Evolutionary conservation across 1,284 basidiomycete genomes (phyloP).

Genomic region (Trametes versicolor): DNA sequence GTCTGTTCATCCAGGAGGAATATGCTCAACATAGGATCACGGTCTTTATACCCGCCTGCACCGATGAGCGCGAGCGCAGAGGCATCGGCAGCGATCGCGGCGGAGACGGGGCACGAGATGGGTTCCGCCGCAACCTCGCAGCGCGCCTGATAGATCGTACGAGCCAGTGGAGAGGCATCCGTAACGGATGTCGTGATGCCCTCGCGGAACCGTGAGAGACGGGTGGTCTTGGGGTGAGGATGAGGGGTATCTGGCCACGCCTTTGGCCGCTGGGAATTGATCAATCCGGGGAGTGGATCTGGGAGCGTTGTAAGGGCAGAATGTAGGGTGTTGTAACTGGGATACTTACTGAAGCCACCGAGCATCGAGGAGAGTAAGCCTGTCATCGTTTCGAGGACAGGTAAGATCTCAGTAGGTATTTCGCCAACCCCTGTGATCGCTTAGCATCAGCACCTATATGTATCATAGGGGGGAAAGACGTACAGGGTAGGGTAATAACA

Average conservation of each 20-base stretch:
- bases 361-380: neutral
- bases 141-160: slow-evolving; percentile 48
- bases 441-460: neutral
- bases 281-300: neutral
- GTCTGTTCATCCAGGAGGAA: slow-evolving; percentile 38
- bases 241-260: slow-evolving; percentile 33
- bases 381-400: neutral
- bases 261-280: slow-evolving; percentile 3
- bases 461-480: neutral
- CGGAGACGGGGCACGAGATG: slow-evolving; percentile 32
- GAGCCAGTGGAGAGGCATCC: slow-evolving; percentile 38
- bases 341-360: neutral
- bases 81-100: slow-evolving; percentile 40
- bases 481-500: slow-evolving; percentile 21
- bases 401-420: neutral
- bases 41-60: slow-evolving; percentile 49
- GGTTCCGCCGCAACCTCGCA: slow-evolving; percentile 45
- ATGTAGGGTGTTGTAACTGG: too few species aligned
- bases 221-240: slow-evolving; percentile 45
- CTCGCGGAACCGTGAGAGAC: slow-evolving; percentile 47
- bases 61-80: slow-evolving; percentile 41
- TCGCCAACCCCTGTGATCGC: neutral
- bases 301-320: neutral
- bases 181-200: slow-evolving; percentile 32
- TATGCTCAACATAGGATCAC: slow-evolving; percentile 44